A percentile compares a stretch with the other conserved stretches of the same genome.
Conservation (phyloP, 2,329 filamentous ascomycete species). For the Bisporella sp. region DNA sequence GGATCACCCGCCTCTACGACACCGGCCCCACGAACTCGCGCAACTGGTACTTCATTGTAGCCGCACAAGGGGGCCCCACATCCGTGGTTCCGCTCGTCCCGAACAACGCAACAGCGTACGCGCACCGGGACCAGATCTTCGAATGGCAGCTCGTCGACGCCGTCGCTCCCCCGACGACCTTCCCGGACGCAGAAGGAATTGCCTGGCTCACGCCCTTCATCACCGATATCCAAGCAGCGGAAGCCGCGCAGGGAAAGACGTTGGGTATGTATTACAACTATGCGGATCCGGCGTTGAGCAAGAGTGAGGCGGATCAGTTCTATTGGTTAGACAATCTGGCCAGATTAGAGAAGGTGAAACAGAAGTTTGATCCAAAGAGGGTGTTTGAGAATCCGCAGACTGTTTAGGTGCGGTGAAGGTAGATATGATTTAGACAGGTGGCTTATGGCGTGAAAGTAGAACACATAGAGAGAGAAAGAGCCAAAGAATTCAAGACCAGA, state of each 20-base stretch:
- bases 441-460: neutral
- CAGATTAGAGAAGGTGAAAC: conserved; percentile 9
- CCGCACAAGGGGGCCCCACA: conserved; percentile 9
- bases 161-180: neutral
- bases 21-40: neutral
- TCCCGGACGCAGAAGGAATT: neutral
- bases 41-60: neutral
- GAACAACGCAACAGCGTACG: conserved; percentile 8
- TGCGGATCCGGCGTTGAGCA: conserved; percentile 11
- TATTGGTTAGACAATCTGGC: conserved; percentile 13
- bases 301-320: conserved; percentile 4
- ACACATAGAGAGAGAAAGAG: too few species aligned
- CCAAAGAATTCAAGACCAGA: too few species aligned
- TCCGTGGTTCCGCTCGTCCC: conserved; percentile 9
- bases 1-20: conserved; percentile 1
- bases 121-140: conserved; percentile 11
- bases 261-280: conserved; percentile 17
- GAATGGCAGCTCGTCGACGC: conserved; percentile 13
- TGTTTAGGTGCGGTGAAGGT: neutral
- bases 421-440: neutral
- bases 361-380: conserved; percentile 6
- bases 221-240: neutral
- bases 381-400: conserved; percentile 14
- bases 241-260: neutral
- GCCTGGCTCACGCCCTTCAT: conserved; percentile 2